Evolutionary conservation across 2,329 filamentous ascomycete genomes (phyloP).

Genomic region (Scytalidium sp.): DNA sequence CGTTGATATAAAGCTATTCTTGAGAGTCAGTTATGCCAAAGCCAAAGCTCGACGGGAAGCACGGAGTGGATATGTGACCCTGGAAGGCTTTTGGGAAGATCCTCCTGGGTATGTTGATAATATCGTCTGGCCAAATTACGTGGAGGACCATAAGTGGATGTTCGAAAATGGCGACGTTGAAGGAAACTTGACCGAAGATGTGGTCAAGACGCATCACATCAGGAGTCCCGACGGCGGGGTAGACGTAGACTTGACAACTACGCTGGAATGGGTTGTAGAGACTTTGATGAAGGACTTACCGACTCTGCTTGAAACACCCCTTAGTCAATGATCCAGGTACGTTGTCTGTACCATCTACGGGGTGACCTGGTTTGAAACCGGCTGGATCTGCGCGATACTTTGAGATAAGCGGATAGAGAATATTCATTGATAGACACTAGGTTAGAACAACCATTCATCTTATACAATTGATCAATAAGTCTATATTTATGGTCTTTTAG

Average conservation of each 20-base stretch:
- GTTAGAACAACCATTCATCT: too few species aligned
- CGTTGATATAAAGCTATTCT: slow-evolving; percentile 75
- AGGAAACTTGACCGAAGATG: slow-evolving; percentile 45
- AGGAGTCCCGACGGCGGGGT: slow-evolving; percentile 44
- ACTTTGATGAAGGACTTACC: slow-evolving; percentile 46
- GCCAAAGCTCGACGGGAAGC: slow-evolving; percentile 66
- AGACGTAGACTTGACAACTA: slow-evolving; percentile 57
- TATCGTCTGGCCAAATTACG: slow-evolving; percentile 96
- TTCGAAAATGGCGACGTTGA: slow-evolving; percentile 68
- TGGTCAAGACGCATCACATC: slow-evolving; percentile 43
- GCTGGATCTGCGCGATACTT: too few species aligned
- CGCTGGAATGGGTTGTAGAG: slow-evolving; percentile 68
- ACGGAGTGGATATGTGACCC: slow-evolving; percentile 73
- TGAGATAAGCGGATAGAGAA: too few species aligned
- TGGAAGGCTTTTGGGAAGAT: slow-evolving; percentile 92
- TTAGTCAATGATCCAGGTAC: background rate
- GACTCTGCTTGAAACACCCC: background rate
- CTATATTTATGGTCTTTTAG: too few species aligned
- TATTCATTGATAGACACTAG: too few species aligned
- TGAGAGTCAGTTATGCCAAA: slow-evolving; percentile 63
- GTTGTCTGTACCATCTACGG: background rate
- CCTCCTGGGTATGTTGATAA: slow-evolving; percentile 92
- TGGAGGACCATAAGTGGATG: slow-evolving; percentile 75
- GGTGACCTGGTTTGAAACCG: background rate
- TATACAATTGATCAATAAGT: too few species aligned